Evolutionary conservation across 1,284 basidiomycete genomes (phyloP), one percentile per base, ranked within the genome.

Genomic region (Papiliotrema nemorosa): DNA sequence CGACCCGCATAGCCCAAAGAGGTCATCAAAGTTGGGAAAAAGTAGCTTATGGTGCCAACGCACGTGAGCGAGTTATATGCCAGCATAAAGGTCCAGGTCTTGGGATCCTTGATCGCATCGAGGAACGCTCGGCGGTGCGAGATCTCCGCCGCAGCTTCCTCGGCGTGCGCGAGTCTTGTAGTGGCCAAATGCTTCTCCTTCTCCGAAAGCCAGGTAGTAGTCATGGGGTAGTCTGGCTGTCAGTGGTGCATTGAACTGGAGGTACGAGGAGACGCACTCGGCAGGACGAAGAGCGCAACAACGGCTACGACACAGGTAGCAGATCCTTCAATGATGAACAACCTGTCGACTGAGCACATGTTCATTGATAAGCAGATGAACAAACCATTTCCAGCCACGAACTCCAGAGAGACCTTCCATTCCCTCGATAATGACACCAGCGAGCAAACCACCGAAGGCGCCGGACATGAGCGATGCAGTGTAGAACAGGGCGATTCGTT

Each of bases 31-130:
- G 70, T 73, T 12, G 73, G 73, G 65, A 75, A 71, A 55, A 76
- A 76, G 66, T 76, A 76, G 5, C 64, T 67, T 54, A 76, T 74
- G 3, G 70, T 73, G 42, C 68, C 69, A 47, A 64, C 65, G 53
- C 62, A 59, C 54, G 64, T 70, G 44, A 70, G 54, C 16, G 69
- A 50, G 58, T 68, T 69, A 67, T 73, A 73, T 47, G 55, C 55
- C 39, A 67, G 29, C 35, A 62, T 50, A 55, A 70, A 69, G 22
- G 50, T 35, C 57, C 62, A 72, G n/a, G 70, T 74, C 52, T 61
- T 66, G 33, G 63, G 61, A 52, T 72, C 70, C 53, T 63, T 66
- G 45, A 64, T 16, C 2, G 72, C 64, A n/a, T 50, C 52, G 10
- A 64, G 50, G 50, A 72, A 64, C 3, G 68, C 65, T 16, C 59